Conservation (phyloP, 306 rosid species). For the Sphenostylis stenocarpa region DNA sequence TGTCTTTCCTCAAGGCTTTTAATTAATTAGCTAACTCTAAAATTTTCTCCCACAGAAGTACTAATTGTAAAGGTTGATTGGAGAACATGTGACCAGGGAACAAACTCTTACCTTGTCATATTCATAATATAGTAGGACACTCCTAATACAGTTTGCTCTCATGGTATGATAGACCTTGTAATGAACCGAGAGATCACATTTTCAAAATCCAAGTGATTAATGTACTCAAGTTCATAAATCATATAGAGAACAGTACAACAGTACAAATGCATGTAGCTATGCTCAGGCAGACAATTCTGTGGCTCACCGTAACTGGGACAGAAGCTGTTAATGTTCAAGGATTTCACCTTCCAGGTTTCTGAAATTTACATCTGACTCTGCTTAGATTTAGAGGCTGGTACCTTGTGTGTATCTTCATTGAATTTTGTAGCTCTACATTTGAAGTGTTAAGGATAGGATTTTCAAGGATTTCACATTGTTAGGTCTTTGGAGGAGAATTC, state of each 20-base stretch:
- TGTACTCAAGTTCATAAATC: background rate
- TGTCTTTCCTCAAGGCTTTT: background rate
- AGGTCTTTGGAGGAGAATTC: too few species aligned
- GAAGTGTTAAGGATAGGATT: background rate
- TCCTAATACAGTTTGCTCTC: background rate
- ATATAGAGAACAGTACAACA: background rate
- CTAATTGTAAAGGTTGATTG: background rate
- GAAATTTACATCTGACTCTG: background rate
- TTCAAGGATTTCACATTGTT: too few species aligned
- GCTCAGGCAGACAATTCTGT: background rate
- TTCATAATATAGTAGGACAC: background rate
- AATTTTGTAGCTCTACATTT: background rate
- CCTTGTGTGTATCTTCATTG: background rate
- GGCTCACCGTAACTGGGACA: background rate
- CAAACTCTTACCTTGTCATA: background rate
- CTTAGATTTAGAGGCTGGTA: background rate
- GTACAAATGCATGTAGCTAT: background rate
- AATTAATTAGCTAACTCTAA: background rate
- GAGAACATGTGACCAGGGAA: background rate
- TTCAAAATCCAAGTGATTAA: constrained; percentile 7
- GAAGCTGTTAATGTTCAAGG: background rate
- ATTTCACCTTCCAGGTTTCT: background rate
- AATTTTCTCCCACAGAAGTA: background rate
- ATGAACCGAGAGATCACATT: background rate
- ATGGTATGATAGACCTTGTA: background rate